Conservation (phyloP, 352 stramenopile species). For the Phytophthora capsici region DNA sequence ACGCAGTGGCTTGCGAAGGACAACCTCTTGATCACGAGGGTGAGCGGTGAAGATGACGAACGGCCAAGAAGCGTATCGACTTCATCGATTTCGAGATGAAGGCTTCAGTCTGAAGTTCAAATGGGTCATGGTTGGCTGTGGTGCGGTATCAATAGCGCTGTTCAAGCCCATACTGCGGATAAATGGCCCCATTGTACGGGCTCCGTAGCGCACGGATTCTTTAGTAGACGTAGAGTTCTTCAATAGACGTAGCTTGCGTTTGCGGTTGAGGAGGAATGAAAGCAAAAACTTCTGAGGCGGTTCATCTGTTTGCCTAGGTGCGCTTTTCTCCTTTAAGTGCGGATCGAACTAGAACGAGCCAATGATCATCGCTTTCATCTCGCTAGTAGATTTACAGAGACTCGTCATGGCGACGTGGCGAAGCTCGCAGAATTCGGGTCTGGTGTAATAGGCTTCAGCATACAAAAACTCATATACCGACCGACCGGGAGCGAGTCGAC, state of each 20-base stretch:
- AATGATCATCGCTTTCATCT: background rate
- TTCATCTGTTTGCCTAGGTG: too few relatives aligned
- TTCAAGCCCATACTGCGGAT: too few relatives aligned
- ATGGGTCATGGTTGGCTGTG: background rate
- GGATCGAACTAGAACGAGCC: background rate
- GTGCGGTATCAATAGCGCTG: too few relatives aligned
- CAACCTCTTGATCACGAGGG: background rate
- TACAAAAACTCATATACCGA: slow-evolving; percentile 54
- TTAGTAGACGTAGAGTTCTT: too few relatives aligned
- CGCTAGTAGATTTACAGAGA: slow-evolving; percentile 1
- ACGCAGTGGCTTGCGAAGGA: background rate
- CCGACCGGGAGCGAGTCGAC: slow-evolving; percentile 36
- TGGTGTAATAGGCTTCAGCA: slow-evolving; percentile 1
- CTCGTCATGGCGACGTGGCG: background rate
- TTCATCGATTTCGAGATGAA: background rate
- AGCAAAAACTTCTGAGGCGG: too few relatives aligned
- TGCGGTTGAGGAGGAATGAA: too few relatives aligned
- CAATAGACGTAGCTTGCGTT: too few relatives aligned
- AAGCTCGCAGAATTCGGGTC: slow-evolving; percentile 35
- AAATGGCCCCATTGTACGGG: too few relatives aligned
- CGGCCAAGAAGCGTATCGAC: background rate
- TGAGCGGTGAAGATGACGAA: background rate
- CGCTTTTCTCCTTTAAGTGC: background rate
- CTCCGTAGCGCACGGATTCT: too few relatives aligned
- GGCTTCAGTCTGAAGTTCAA: too few relatives aligned